Evolutionary conservation across 2,329 filamentous ascomycete genomes (phyloP).

Genomic region (Paecilomyces formosus): DNA sequence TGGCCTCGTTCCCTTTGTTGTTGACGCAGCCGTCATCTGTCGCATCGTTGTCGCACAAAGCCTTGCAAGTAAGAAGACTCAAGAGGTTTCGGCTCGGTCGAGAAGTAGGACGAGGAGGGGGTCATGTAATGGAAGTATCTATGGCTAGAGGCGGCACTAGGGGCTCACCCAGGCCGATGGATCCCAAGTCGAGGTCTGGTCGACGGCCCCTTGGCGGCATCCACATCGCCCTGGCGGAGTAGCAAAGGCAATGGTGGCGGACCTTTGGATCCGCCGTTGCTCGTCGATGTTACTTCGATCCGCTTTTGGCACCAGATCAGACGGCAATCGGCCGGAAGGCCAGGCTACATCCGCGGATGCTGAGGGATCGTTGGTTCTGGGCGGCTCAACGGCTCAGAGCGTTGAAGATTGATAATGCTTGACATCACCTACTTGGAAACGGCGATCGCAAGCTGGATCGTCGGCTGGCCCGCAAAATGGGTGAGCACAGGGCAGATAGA

Average conservation of each 20-base stretch:
- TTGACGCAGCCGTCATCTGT: background rate
- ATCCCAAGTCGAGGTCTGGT: background rate
- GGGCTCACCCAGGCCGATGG: background rate
- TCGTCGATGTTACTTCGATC: background rate
- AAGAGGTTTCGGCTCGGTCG: background rate
- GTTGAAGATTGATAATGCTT: conserved; percentile 1
- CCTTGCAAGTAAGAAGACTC: background rate
- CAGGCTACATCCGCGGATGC: background rate
- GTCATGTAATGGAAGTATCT: background rate
- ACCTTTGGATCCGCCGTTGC: background rate
- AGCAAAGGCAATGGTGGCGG: background rate
- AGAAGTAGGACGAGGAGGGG: background rate
- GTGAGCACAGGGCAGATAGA: background rate
- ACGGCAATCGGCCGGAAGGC: background rate
- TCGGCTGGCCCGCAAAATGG: background rate
- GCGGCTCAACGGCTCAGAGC: background rate
- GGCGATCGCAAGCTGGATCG: background rate
- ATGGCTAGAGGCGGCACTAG: background rate
- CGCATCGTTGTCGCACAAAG: background rate
- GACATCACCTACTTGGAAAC: background rate
- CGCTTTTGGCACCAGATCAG: background rate
- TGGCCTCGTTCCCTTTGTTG: background rate
- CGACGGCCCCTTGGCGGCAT: background rate
- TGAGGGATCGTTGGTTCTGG: background rate
- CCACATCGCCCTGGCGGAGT: background rate